Evolutionary conservation across 2,329 filamentous ascomycete species (phyloP).

Genomic region (Phyllosticta citrichinensis): DNA sequence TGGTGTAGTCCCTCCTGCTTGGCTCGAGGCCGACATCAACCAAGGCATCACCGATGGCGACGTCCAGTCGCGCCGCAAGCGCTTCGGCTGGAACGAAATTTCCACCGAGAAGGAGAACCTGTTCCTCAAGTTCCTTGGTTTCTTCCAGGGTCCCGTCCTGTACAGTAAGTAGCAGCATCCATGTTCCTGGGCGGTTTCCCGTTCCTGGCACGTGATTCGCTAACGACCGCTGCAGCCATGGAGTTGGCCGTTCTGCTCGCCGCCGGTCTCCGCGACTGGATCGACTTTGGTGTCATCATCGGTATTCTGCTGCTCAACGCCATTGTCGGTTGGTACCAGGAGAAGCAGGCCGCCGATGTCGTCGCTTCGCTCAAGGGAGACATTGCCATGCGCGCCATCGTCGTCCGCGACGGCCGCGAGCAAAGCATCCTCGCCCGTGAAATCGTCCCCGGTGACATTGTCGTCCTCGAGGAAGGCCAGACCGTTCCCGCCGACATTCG

Average conservation of each 20-base stretch:
- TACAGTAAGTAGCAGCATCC: slow-evolving; percentile 49
- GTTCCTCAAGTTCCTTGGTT: slow-evolving; percentile 63
- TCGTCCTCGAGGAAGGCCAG: slow-evolving; percentile 62
- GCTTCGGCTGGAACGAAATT: slow-evolving; percentile 62
- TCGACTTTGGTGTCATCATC: slow-evolving; percentile 68
- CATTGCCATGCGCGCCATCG: slow-evolving; percentile 63
- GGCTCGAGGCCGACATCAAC: slow-evolving; percentile 51
- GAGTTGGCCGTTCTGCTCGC: slow-evolving; percentile 65
- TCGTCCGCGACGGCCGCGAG: slow-evolving; percentile 58
- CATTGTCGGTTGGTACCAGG: slow-evolving; percentile 69
- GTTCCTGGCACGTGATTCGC: slow-evolving; percentile 11
- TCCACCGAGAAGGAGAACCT: slow-evolving; percentile 66
- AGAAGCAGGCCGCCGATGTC: slow-evolving; percentile 71
- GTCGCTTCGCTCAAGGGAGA: slow-evolving; percentile 67
- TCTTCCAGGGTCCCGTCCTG: slow-evolving; percentile 67
- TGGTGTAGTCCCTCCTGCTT: slow-evolving; percentile 42
- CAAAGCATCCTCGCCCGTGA: slow-evolving; percentile 63
- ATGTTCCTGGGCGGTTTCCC: background rate
- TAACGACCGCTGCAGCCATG: slow-evolving; percentile 47
- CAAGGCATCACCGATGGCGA: slow-evolving; percentile 50
- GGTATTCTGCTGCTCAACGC: slow-evolving; percentile 68
- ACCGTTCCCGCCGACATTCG: slow-evolving; percentile 60
- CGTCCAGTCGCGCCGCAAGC: slow-evolving; percentile 55
- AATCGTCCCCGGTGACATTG: slow-evolving; percentile 66
- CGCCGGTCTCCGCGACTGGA: slow-evolving; percentile 65